Percentiles rank a stretch among this genome's conserved stretches.
Conservation (phyloP, 805 yeast genomes). For the Barnettozyma siamensis region DNA sequence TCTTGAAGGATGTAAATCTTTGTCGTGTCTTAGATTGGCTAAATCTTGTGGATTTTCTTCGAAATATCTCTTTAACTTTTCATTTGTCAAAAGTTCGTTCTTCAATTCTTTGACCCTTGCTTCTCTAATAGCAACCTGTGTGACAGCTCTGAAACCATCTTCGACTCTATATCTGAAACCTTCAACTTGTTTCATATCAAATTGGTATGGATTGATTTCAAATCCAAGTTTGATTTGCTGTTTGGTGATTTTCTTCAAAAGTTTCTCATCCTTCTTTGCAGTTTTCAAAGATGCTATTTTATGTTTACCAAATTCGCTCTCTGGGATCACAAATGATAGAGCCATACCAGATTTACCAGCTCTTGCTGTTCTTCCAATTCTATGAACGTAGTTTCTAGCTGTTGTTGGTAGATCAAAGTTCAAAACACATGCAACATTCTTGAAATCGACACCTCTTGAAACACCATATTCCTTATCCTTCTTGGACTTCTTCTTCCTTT, state of each 20-base stretch:
- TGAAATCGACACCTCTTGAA: constrained; percentile 94
- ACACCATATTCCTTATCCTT: constrained; percentile 84
- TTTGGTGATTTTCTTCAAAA: constrained; percentile 66
- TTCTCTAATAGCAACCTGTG: constrained; percentile 83
- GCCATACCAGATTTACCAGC: constrained; percentile 96
- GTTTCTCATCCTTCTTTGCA: constrained; percentile 82
- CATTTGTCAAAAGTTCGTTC: constrained; percentile 80
- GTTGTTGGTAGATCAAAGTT: constrained; percentile 92
- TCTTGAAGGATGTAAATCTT: constrained; percentile 76
- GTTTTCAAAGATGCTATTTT: constrained; percentile 66
- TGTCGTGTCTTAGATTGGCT: constrained; percentile 84
- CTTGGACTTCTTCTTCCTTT: constrained; percentile 29
- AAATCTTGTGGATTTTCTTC: constrained; percentile 97
- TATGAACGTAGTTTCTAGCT: constrained; percentile 83
- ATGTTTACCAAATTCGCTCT: constrained; percentile 83
- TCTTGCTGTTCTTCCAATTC: constrained; percentile 96
- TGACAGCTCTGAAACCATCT: constrained; percentile 94
- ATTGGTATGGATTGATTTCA: constrained; percentile 80
- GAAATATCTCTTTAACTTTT: constrained; percentile 86
- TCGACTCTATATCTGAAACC: constrained; percentile 95
- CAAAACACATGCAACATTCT: constrained; percentile 91
- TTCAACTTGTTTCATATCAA: constrained; percentile 88
- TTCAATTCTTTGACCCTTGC: constrained; percentile 88
- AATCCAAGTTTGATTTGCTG: constrained; percentile 72
- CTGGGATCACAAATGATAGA: constrained; percentile 82